Base-by-base conservation (phyloP, 1,284 basidiomycete genomes). In the Tremellales sp. region DNA sequence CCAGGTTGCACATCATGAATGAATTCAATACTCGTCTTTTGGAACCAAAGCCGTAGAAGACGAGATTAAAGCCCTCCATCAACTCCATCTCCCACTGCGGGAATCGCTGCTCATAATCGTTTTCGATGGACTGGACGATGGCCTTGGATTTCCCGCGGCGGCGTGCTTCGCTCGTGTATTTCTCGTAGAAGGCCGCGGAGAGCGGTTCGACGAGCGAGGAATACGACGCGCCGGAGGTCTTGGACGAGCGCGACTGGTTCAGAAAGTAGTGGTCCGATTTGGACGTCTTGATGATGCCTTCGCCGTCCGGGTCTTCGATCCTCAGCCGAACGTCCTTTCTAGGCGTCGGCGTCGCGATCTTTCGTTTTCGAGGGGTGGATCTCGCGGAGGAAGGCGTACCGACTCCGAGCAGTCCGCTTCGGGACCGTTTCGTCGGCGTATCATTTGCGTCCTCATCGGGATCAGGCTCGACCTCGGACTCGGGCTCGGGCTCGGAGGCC, bases 41-140 rank as follows among this genome's bases (percentile, higher is more conserved):
- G 19, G 87, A 91, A 1, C 92, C 92, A 59, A 82, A 81, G 0
- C 92, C 92, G 60, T 90, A 88, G 63, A 88, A 83, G 9, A 92
- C 68, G 43, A 95, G 72, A 65, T 87, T 90, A 76, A 91, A 94
- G 1, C 87, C 89, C 60, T 84, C 79, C 1, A 78, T 73, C 19
- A 95, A 77, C 67, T 94, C 87, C 47, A 76, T 74, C 26, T 79
- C 70, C 71, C 84, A 87, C 41, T 83, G 79, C 16, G 76, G 73
- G 61, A 84, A 86, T n/a, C 79, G 71, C 1, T 63, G 57, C 24
- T 63, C 66, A 41, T 72, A 66, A 18, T 69, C 52, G 40, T 58
- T 61, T 49, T 31, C 41, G 31, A 75, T 56, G 38, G 47, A 40
- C n/a, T 55, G 61, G 29, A 75, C 46, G 48, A 67, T 43, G 43